Base-by-base conservation (phyloP, 176 grass and related monocot species). In the Thinopyrum elongatum region DNA sequence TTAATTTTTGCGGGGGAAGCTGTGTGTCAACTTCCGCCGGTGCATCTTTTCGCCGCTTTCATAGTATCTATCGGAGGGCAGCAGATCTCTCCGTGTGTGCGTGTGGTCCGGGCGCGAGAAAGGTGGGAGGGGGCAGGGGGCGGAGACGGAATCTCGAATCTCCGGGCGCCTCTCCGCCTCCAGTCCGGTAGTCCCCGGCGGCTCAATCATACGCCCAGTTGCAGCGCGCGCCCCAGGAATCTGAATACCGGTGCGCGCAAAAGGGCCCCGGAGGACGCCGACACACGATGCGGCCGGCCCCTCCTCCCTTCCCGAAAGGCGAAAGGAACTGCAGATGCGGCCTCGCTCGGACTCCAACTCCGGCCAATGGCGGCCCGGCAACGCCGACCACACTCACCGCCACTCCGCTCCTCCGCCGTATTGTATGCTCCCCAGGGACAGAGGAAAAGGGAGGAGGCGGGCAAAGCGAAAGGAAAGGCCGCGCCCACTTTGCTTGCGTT, bases 401-500 rank as follows among this genome's bases (percentile, higher is more conserved):
- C 69, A 47, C 74, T 8, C 31, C 76, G 8, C 31, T 26, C 11
- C 44, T 47, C 29, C 1, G 4, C 10, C 8, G 34, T 30, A 29
- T 55, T 44, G 25, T 33, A n/a, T 41, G 35, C 36, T 81, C 81
- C 89, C 81, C 13, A 51, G n/a, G 25, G 49, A 60, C 47, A 51
- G 31, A 28, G 35, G 76, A 76, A 91, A 87, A 74, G 69, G 41
- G 41, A 44, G 41, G 8, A 0, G 2, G 65, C 57, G 78, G 65
- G 74, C 65, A 1, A 29, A 21, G 34, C 42, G 8, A 29, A 57
- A 14, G 53, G 30, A 42, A 42, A 42, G 42, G 12, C 15, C 10
- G 55, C 70, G 8, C 39, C 58, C 88, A 90, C 85, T 90, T 90
- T 83, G 65, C 73, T 90, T 78, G 65, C 13, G 83, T 71, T 82